Evolutionary conservation across 495 filamentous ascomycete genomes (phyloP).

Genomic region (Durotheca rogersii): DNA sequence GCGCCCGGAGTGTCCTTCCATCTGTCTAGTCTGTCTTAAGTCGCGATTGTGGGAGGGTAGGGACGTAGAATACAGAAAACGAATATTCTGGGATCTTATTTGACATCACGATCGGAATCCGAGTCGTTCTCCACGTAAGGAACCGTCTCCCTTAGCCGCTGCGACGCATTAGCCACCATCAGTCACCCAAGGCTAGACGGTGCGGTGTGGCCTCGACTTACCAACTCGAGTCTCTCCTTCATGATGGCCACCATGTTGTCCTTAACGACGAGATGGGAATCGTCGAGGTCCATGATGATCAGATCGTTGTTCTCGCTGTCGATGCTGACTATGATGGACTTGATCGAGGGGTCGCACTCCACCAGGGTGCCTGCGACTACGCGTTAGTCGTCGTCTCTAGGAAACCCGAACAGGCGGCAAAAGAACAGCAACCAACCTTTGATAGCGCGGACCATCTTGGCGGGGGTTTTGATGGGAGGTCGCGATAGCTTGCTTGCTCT

Average conservation of each 20-base stretch:
- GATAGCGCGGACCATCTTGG: slow-evolving; percentile 27
- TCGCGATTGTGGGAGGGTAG: too few species aligned
- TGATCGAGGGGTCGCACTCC: slow-evolving; percentile 67
- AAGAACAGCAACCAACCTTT: slow-evolving; percentile 10
- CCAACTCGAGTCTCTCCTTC: slow-evolving; percentile 60
- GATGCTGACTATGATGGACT: slow-evolving; percentile 62
- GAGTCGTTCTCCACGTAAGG: slow-evolving; percentile 47
- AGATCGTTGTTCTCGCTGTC: slow-evolving; percentile 55
- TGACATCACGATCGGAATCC: slow-evolving; percentile 27
- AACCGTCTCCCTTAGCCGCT: slow-evolving; percentile 48
- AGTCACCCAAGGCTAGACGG: not conserved
- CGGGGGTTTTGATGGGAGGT: too few species aligned
- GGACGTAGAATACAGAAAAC: slow-evolving; percentile 1
- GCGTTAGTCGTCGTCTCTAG: slow-evolving; percentile 10
- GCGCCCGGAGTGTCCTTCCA: too few species aligned
- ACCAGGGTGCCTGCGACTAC: slow-evolving; percentile 62
- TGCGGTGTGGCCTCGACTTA: slow-evolving; percentile 17
- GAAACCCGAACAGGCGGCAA: not conserved
- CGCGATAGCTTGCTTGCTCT: too few species aligned
- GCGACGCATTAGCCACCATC: slow-evolving; percentile 6
- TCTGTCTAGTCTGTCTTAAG: too few species aligned
- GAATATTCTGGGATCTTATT: too few species aligned
- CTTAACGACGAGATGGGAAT: slow-evolving; percentile 70
- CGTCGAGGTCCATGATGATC: slow-evolving; percentile 71
- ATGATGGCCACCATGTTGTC: slow-evolving; percentile 65